phyloP scores from a whole-genome alignment of 176 grass and related monocot species.

The Oryza australiensis region DNA sequence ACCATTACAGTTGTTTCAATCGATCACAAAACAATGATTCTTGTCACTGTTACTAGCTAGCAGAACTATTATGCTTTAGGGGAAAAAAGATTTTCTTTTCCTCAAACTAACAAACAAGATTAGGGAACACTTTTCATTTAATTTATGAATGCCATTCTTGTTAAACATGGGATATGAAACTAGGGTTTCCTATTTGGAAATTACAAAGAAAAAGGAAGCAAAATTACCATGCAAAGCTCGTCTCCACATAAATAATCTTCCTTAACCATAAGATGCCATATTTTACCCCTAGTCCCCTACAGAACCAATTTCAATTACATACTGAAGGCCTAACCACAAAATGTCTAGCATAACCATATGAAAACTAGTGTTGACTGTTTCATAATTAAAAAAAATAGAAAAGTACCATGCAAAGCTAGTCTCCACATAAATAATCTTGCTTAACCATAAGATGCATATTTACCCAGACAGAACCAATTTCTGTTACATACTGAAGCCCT shows the following conservation, averaged over 20 bases:
- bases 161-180: background rate
- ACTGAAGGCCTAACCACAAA: background rate
- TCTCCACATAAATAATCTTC: background rate
- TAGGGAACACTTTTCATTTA: background rate
- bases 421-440: background rate
- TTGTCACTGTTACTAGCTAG: background rate
- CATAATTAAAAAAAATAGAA: background rate
- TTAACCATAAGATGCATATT: background rate
- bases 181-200: background rate
- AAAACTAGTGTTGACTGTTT: background rate
- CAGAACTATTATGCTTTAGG: background rate
- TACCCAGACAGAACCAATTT: background rate
- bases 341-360: background rate
- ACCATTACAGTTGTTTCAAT: background rate
- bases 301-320: background rate
- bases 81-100: no score
- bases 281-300: background rate
- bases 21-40: background rate
- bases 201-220: background rate
- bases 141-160: background rate
- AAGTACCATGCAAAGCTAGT: background rate
- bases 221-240: background rate
- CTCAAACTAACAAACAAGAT: background rate
- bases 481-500: background rate
- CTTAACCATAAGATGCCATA: background rate